phyloP scores from a whole-genome alignment of 164 flowering plant species.

The Annona squamosa region DNA sequence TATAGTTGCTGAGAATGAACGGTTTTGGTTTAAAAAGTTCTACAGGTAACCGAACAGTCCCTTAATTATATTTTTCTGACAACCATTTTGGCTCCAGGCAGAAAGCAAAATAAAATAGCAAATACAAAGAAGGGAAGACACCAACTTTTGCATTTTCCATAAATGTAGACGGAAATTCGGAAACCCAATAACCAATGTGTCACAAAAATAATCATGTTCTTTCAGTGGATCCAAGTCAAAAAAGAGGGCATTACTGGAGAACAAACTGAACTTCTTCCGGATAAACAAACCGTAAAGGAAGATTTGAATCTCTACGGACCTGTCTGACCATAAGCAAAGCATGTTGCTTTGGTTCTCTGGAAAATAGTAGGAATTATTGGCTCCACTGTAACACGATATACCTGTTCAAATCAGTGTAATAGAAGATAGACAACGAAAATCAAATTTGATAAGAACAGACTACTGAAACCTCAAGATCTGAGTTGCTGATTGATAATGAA shows the following conservation, averaged over 20 bases:
- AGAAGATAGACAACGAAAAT: neutral
- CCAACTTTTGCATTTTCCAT: neutral
- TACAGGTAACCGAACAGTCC: too few relatives aligned
- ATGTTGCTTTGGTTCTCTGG: constrained; percentile 93
- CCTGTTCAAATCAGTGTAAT: constrained; percentile 38
- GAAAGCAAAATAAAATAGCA: too few relatives aligned
- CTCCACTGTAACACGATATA: constrained; percentile 78
- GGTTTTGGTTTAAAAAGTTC: too few relatives aligned
- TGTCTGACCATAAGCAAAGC: constrained; percentile 99
- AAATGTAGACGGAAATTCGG: neutral
- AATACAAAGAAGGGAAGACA: neutral
- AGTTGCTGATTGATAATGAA: neutral
- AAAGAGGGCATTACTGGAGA: neutral
- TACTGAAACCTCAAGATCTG: too few relatives aligned
- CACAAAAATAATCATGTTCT: neutral
- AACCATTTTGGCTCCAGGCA: too few relatives aligned
- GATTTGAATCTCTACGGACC: constrained; percentile 29
- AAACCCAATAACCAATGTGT: neutral
- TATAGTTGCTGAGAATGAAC: neutral
- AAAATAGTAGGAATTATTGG: constrained; percentile 93
- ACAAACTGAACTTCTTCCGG: neutral
- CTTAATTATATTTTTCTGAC: too few relatives aligned
- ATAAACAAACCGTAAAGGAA: neutral
- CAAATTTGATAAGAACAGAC: neutral
- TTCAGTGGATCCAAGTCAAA: neutral